Evolutionary conservation across 768 basidiomycete genomes (phyloP).

Genomic region (Xerocomus brunneocitrinus): DNA sequence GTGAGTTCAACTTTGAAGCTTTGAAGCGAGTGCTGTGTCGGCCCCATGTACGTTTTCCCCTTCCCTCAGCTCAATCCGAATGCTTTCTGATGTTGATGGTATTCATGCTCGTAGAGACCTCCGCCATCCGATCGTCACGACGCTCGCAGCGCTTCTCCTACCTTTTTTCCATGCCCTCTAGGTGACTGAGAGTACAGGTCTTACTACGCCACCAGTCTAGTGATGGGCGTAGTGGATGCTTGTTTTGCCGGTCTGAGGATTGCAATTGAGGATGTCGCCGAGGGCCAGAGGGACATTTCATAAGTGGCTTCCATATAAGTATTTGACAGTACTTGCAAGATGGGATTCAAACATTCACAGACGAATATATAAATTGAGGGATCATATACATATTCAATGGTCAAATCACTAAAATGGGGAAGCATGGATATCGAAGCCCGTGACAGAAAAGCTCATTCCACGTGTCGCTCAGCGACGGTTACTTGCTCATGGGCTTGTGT

Average conservation of each 20-base stretch:
- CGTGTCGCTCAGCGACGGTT: neutral
- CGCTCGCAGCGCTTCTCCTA: conserved; percentile 74
- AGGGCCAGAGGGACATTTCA: conserved; percentile 29
- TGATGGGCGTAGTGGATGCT: conserved; percentile 84
- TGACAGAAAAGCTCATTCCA: neutral
- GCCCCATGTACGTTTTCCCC: conserved; percentile 53
- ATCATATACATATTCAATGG: neutral
- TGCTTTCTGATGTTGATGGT: neutral
- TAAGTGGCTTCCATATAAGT: too few relatives aligned
- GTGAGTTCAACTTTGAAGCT: too few relatives aligned
- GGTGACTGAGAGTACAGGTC: conserved; percentile 92
- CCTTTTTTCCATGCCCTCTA: conserved; percentile 91
- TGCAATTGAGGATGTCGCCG: conserved; percentile 53
- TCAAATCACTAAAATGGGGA: too few relatives aligned
- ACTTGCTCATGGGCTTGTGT: neutral
- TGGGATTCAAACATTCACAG: too few relatives aligned
- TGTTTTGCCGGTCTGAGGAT: conserved; percentile 79
- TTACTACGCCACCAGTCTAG: conserved; percentile 93
- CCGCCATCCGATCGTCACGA: conserved; percentile 78
- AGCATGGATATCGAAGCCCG: neutral
- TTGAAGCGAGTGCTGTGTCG: too few relatives aligned
- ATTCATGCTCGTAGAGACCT: conserved; percentile 51
- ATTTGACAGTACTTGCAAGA: too few relatives aligned
- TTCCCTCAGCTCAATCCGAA: neutral
- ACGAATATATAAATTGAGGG: too few relatives aligned